Evolutionary conservation across 108 stramenopile genomes (phyloP).

Genomic region (Cyclotella atomus): DNA sequence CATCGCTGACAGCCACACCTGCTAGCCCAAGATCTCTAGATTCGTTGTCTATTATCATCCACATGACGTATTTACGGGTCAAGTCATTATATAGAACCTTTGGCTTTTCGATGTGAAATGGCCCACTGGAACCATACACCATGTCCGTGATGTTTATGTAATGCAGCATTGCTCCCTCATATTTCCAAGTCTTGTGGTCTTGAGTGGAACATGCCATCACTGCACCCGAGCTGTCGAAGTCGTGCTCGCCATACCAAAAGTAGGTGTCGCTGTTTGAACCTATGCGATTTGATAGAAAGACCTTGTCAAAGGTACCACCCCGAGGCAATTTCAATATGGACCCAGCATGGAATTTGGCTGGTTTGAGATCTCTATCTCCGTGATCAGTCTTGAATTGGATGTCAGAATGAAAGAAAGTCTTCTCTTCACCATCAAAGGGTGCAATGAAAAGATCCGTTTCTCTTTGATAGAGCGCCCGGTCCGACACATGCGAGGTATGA

Average conservation of each 20-base stretch:
- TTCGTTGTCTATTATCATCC: constrained; percentile 73
- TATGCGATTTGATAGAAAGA: constrained; percentile 10
- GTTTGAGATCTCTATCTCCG: constrained; percentile 44
- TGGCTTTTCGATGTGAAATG: constrained; percentile 65
- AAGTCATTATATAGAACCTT: constrained; percentile 68
- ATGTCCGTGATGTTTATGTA: constrained; percentile 83
- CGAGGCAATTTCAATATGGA: constrained; percentile 48
- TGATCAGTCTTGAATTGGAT: constrained; percentile 33
- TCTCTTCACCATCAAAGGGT: constrained; percentile 67
- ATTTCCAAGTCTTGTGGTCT: constrained; percentile 75
- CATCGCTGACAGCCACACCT: constrained; percentile 69
- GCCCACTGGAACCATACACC: constrained; percentile 52
- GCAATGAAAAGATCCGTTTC: constrained; percentile 30
- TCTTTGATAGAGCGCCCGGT: constrained; percentile 42
- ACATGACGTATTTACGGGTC: constrained; percentile 82
- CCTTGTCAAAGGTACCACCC: constrained; percentile 13
- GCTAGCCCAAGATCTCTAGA: constrained; percentile 65
- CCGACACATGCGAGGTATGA: constrained; percentile 72
- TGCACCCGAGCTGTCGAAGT: constrained; percentile 50
- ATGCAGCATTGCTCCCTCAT: constrained; percentile 83
- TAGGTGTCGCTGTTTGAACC: constrained; percentile 45
- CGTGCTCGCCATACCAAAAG: constrained; percentile 78
- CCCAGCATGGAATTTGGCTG: constrained; percentile 58
- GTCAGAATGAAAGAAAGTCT: constrained; percentile 57
- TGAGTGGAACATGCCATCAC: constrained; percentile 83